A percentile compares a stretch with the other conserved stretches of the same genome.
phyloP scores from a whole-genome alignment of 176 grass and related monocot genomes.

The Juncus inflexus region DNA sequence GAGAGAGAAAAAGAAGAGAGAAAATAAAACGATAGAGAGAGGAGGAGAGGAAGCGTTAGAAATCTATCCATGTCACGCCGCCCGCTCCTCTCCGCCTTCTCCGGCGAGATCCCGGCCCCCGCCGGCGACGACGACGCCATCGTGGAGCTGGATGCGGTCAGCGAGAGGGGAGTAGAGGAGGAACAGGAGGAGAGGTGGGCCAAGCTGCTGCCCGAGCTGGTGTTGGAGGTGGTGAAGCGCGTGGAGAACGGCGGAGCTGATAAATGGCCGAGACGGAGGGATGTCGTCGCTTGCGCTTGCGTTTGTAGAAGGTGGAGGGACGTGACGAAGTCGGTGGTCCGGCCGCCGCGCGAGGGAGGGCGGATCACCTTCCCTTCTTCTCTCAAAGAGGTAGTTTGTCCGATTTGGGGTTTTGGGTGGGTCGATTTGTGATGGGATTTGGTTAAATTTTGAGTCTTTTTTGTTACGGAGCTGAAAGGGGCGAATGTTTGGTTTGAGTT shows the following conservation, averaged over 20 bases:
- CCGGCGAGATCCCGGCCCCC: conserved; percentile 11
- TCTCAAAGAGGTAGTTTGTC: conserved; percentile 67
- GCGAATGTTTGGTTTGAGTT: too few species aligned
- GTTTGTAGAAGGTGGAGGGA: conserved; percentile 73
- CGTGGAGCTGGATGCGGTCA: conserved; percentile 38
- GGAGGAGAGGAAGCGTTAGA: background rate
- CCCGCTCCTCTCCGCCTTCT: conserved; percentile 43
- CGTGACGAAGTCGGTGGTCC: conserved; percentile 45
- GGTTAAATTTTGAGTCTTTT: background rate
- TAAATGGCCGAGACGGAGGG: conserved; percentile 70
- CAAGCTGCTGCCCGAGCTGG: conserved; percentile 63
- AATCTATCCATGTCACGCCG: conserved; percentile 38
- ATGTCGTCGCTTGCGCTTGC: conserved; percentile 77
- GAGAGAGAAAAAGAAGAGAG: background rate
- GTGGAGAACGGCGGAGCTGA: conserved; percentile 64
- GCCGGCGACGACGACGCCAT: conserved; percentile 37
- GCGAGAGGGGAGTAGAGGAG: conserved; percentile 10
- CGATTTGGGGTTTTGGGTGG: background rate
- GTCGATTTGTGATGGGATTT: background rate
- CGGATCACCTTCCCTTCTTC: conserved; percentile 90
- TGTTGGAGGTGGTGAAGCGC: conserved; percentile 63
- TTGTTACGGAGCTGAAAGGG: background rate
- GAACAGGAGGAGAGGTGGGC: conserved; percentile 67
- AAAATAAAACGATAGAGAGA: background rate
- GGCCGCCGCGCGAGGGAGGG: conserved; percentile 60